These are phyloP conservation scores for Tympanopsis confertula DNA, from an alignment of 2,329 filamentous ascomycete species.

Conservation along the genomic window DNA sequence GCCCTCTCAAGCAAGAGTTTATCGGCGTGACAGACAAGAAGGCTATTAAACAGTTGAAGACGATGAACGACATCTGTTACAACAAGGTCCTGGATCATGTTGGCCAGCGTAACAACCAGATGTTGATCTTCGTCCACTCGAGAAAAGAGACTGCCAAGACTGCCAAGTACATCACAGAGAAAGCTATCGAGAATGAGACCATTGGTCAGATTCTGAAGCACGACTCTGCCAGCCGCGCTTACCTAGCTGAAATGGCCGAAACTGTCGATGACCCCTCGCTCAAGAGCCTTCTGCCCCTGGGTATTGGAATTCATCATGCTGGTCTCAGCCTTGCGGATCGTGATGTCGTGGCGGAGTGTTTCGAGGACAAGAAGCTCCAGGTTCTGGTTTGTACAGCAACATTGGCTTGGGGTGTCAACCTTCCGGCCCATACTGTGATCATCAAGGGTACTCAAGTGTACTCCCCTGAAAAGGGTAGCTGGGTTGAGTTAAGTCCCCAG, in stretches of 20 bases:
- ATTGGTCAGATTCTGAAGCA: conserved; percentile 88
- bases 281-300: conserved; percentile 89
- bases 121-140: conserved; percentile 98
- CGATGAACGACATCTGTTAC: conserved; percentile 98
- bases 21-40: conserved; percentile 96
- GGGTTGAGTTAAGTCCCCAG: conserved; percentile 94
- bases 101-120: conserved; percentile 83
- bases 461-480: conserved; percentile 95
- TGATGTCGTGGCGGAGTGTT: conserved; percentile 88
- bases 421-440: conserved; percentile 94
- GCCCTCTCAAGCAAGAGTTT: conserved; percentile 90
- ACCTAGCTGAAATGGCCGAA: conserved; percentile 12
- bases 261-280: conserved; percentile 57
- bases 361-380: conserved; percentile 80
- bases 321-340: conserved; percentile 94
- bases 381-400: conserved; percentile 95
- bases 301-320: conserved; percentile 95
- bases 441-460: conserved; percentile 98
- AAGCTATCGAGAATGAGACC: conserved; percentile 90
- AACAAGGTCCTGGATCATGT: conserved; percentile 95
- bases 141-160: conserved; percentile 97
- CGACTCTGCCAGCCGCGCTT: conserved; percentile 71
- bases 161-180: conserved; percentile 88
- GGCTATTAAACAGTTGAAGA: conserved; percentile 96
- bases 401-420: conserved; percentile 96